phyloP scores from a whole-genome alignment of 2,329 filamentous ascomycete species.

The Xylariaceae sp. region DNA sequence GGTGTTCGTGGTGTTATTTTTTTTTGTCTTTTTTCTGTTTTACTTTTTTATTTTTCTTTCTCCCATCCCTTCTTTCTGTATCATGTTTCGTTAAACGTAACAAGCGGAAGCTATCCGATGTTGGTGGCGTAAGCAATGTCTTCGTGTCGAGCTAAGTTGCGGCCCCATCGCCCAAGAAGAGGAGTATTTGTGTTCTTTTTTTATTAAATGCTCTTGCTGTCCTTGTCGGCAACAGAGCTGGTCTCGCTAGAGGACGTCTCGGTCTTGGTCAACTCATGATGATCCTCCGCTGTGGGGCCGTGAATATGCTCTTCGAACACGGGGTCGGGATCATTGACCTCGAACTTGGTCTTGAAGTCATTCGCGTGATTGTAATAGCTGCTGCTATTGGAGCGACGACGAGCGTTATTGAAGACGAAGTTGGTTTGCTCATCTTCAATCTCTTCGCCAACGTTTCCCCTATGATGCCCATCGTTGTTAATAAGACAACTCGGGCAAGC shows the following conservation, averaged over 20 bases:
- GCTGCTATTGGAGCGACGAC: constrained; percentile 90
- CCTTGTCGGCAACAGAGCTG: constrained; percentile 52
- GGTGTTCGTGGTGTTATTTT: background rate
- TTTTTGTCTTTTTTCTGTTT: background rate
- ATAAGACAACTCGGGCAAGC: background rate
- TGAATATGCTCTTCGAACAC: constrained; percentile 87
- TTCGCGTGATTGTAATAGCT: constrained; percentile 62
- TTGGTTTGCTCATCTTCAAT: constrained; percentile 78
- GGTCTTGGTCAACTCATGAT: constrained; percentile 54
- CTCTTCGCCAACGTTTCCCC: constrained; percentile 81
- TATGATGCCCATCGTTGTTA: constrained; percentile 34
- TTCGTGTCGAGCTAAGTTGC: background rate
- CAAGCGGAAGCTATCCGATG: constrained; percentile 15
- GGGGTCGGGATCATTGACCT: constrained; percentile 80
- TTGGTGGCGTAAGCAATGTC: background rate
- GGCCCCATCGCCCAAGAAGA: background rate
- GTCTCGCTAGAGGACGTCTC: constrained; percentile 56
- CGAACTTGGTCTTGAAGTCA: constrained; percentile 95
- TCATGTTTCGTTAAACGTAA: constrained; percentile 14
- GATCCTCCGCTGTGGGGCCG: constrained; percentile 55
- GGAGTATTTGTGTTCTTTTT: background rate
- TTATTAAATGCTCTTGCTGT: constrained; percentile 24
- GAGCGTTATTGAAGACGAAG: constrained; percentile 73
- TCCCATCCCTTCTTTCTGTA: constrained; percentile 12
- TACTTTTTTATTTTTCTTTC: constrained; percentile 7